Evolutionary conservation across 768 basidiomycete species (phyloP).

Genomic region (Lactarius psammicola): DNA sequence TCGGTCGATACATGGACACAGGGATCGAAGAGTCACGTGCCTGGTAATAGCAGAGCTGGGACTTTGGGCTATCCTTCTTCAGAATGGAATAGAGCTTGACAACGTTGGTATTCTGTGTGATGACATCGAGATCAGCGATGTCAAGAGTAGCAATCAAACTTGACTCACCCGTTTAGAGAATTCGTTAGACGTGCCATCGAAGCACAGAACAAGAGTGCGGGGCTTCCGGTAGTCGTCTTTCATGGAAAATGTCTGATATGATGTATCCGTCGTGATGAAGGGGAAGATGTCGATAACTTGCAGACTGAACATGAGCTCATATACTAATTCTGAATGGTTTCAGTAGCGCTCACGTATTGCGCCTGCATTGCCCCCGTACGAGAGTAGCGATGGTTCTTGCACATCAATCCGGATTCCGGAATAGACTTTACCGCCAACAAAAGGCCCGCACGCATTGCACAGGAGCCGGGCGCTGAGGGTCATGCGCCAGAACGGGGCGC

Average conservation of each 20-base stretch:
- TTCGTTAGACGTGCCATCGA: constrained; percentile 63
- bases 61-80: constrained; percentile 48
- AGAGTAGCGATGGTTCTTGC: not conserved
- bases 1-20: not conserved
- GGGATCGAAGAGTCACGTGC: not conserved
- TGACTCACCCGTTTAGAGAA: constrained; percentile 29
- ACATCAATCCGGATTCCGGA: not conserved
- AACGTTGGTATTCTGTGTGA: constrained; percentile 59
- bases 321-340: not conserved
- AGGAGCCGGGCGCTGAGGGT: not conserved
- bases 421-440: not conserved
- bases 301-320: not conserved
- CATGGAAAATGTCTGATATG: no score
- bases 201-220: constrained; percentile 60
- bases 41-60: constrained; percentile 20
- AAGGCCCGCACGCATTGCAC: no score
- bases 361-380: not conserved
- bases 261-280: not conserved
- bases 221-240: constrained; percentile 23
- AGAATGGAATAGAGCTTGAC: constrained; percentile 69
- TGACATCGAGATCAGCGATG: not conserved
- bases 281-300: not conserved
- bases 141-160: not conserved
- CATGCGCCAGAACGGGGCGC: not conserved
- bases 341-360: not conserved